phyloP scores from a whole-genome alignment of 768 basidiomycete genomes.

The Lactifluus volemus region DNA sequence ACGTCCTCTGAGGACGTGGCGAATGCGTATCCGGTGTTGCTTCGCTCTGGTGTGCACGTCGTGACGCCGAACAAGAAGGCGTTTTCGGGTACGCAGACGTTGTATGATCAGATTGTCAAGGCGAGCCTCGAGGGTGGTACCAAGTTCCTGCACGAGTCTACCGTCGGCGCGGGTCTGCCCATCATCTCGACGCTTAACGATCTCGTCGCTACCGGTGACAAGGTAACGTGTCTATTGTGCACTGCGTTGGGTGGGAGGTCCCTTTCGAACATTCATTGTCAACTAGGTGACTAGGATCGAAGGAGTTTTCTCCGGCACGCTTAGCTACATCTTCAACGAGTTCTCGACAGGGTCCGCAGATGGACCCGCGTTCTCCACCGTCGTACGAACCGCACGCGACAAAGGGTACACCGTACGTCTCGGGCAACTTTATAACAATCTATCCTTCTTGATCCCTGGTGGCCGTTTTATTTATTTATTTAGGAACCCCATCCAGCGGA shows the following conservation, averaged over 20 bases:
- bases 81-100: constrained; percentile 57
- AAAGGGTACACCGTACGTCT: constrained; percentile 86
- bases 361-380: constrained; percentile 76
- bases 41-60: constrained; percentile 72
- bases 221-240: constrained; percentile 36
- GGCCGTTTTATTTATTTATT: no score
- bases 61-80: constrained; percentile 99
- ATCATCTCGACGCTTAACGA: constrained; percentile 90
- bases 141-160: constrained; percentile 78
- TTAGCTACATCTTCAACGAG: constrained; percentile 99
- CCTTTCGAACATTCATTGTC: not conserved
- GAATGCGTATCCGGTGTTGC: constrained; percentile 67
- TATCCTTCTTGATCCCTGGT: not conserved
- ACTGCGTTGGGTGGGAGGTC: not conserved
- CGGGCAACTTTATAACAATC: not conserved
- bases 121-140: constrained; percentile 53
- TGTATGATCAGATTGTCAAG: constrained; percentile 62
- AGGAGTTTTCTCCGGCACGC: constrained; percentile 94
- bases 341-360: constrained; percentile 65
- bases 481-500: constrained; percentile 97
- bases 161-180: constrained; percentile 94
- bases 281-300: constrained; percentile 78
- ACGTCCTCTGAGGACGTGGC: constrained; percentile 84
- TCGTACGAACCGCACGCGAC: constrained; percentile 80
- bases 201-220: constrained; percentile 85